A percentile compares a stretch with the other conserved stretches of the same genome.
Conservation (phyloP, 306 rosid species). For the Hippophae rhamnoides region DNA sequence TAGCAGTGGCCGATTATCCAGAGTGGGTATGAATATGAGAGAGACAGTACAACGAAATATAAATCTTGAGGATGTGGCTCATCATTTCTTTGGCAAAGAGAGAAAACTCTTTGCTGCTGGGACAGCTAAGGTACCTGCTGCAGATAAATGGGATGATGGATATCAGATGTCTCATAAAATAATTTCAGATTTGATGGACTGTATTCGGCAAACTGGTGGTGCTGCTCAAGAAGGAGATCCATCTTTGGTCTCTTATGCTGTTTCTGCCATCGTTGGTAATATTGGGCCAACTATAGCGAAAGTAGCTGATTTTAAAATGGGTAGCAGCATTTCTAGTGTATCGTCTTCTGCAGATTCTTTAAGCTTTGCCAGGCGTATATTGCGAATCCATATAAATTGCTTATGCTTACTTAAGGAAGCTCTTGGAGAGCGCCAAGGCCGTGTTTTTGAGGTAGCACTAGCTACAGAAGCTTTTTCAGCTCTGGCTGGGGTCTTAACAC, state of each 20-base stretch:
- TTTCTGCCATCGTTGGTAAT: conserved; percentile 74
- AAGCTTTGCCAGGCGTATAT: conserved; percentile 55
- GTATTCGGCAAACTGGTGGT: conserved; percentile 94
- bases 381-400: conserved; percentile 68
- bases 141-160: conserved; percentile 84
- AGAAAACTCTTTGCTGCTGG: conserved; percentile 52
- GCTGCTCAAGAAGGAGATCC: conserved; percentile 99
- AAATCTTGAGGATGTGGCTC: conserved; percentile 55
- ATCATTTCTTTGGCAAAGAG: conserved; percentile 56
- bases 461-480: conserved; percentile 80
- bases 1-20: conserved; percentile 64
- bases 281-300: conserved; percentile 59
- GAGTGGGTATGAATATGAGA: conserved; percentile 69
- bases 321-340: conserved; percentile 37
- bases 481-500: conserved; percentile 61
- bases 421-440: conserved; percentile 91
- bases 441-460: conserved; percentile 93
- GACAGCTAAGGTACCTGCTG: conserved; percentile 46
- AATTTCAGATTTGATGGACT: conserved; percentile 62
- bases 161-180: conserved; percentile 69
- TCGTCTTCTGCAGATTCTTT: conserved; percentile 42
- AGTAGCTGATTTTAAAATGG: conserved; percentile 48
- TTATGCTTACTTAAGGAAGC: conserved; percentile 91
- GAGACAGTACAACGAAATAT: conserved; percentile 75
- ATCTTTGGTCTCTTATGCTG: conserved; percentile 85